Evolutionary conservation across 2,329 filamentous ascomycete species (phyloP).

Genomic region (Polychaeton citri): DNA sequence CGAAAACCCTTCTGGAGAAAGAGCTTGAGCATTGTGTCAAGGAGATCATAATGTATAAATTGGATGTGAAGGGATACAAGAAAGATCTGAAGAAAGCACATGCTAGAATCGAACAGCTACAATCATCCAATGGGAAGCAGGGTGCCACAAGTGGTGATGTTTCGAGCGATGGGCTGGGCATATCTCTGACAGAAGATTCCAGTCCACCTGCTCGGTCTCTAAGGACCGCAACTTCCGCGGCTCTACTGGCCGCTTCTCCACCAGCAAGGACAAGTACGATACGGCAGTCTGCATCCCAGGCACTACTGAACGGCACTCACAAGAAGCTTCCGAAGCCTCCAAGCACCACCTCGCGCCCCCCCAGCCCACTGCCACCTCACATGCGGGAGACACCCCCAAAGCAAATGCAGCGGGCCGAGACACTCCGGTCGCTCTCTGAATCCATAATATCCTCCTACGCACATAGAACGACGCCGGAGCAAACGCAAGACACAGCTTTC

Average conservation of each 20-base stretch:
- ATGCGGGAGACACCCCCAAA: not conserved
- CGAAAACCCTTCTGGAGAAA: slow-evolving; percentile 14
- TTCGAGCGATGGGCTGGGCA: slow-evolving; percentile 8
- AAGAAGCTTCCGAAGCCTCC: slow-evolving; percentile 16
- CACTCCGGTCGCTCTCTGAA: slow-evolving; percentile 17
- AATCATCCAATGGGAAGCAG: slow-evolving; percentile 3
- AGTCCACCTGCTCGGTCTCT: slow-evolving; percentile 1
- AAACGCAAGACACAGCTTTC: too few relatives aligned
- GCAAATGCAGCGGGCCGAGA: slow-evolving; percentile 9
- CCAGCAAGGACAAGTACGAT: not conserved
- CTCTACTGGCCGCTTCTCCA: slow-evolving; percentile 1
- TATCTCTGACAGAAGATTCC: slow-evolving; percentile 3
- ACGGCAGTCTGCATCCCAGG: slow-evolving; percentile 4
- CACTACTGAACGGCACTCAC: slow-evolving; percentile 7
- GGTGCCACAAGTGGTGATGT: not conserved
- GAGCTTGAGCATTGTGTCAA: slow-evolving; percentile 20
- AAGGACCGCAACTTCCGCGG: not conserved
- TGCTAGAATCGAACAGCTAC: slow-evolving; percentile 17
- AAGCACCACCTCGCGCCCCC: slow-evolving; percentile 1
- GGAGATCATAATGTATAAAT: slow-evolving; percentile 37
- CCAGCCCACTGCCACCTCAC: slow-evolving; percentile 4
- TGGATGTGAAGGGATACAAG: slow-evolving; percentile 35
- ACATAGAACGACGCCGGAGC: slow-evolving; percentile 4
- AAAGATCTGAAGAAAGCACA: slow-evolving; percentile 20
- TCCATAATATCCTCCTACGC: slow-evolving; percentile 20